phyloP scores from a whole-genome alignment of 805 yeast species.

The Suhomyces emberorum region DNA sequence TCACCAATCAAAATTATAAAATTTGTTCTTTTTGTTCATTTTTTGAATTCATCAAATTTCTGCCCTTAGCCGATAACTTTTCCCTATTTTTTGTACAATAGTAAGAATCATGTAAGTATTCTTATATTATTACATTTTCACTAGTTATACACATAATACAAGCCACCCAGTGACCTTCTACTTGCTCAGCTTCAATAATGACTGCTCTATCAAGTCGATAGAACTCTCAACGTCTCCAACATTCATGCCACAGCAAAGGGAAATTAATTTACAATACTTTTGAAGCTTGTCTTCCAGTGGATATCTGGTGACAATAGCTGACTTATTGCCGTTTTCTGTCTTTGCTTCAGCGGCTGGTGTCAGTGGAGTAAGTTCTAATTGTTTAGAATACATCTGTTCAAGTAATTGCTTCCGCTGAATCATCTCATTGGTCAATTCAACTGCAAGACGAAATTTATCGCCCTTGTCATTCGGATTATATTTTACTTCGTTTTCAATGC shows the following conservation, averaged over 20 bases:
- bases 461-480: neutral
- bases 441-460: constrained; percentile 20
- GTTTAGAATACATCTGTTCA: constrained; percentile 15
- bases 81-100: too few species aligned
- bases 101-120: too few species aligned
- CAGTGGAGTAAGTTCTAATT: constrained; percentile 8
- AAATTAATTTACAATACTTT: constrained; percentile 40
- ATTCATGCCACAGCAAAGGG: constrained; percentile 43
- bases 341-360: neutral
- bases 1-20: too few species aligned
- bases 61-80: too few species aligned
- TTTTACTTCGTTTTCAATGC: neutral
- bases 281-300: constrained; percentile 32
- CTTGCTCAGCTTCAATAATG: constrained; percentile 22
- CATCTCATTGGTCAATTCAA: constrained; percentile 27
- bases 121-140: too few species aligned
- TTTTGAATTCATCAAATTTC: too few species aligned
- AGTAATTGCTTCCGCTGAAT: constrained; percentile 18
- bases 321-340: neutral
- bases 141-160: too few species aligned
- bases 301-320: constrained; percentile 1
- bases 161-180: too few species aligned
- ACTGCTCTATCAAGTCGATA: constrained; percentile 42
- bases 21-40: too few species aligned
- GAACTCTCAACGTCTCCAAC: constrained; percentile 37